Percentiles rank a stretch among this genome's conserved stretches.
phyloP scores from a whole-genome alignment of 192 early-diverging fungal species.

The Coemansia guatemalensis region DNA sequence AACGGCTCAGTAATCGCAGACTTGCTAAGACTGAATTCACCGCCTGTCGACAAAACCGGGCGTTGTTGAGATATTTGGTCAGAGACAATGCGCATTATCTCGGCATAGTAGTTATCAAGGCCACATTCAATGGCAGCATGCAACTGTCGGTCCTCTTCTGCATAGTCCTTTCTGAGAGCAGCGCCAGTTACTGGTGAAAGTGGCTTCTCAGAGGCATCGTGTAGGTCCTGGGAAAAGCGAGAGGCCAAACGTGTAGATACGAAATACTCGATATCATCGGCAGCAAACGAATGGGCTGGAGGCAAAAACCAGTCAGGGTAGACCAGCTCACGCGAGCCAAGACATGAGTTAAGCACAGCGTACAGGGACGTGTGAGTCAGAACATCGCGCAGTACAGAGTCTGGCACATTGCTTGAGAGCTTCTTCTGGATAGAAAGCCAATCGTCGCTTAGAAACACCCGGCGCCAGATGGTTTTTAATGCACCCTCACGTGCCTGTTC shows the following conservation, averaged over 20 bases:
- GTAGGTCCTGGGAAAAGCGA: slow-evolving; percentile 12
- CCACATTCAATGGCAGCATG: slow-evolving; percentile 25
- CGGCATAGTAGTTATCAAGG: slow-evolving; percentile 29
- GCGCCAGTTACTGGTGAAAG: slow-evolving; percentile 16
- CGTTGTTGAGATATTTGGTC: slow-evolving; percentile 10
- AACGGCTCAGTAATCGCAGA: slow-evolving; percentile 1
- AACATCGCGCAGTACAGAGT: slow-evolving; percentile 24
- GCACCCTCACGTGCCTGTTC: slow-evolving; percentile 27
- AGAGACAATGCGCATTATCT: slow-evolving; percentile 34
- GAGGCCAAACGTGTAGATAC: slow-evolving; percentile 22
- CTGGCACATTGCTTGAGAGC: slow-evolving; percentile 20
- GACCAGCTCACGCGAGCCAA: slow-evolving; percentile 24
- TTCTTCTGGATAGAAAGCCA: slow-evolving; percentile 20
- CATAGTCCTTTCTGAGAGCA: slow-evolving; percentile 27
- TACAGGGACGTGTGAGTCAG: slow-evolving; percentile 29
- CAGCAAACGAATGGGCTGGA: slow-evolving; percentile 17
- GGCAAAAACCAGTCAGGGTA: slow-evolving; percentile 33
- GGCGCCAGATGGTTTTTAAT: slow-evolving; percentile 45
- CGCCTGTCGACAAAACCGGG: background rate
- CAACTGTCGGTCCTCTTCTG: slow-evolving; percentile 23
- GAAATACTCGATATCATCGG: slow-evolving; percentile 18
- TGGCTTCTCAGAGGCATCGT: slow-evolving; percentile 3
- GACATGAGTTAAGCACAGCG: slow-evolving; percentile 27
- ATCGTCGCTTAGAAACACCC: slow-evolving; percentile 40
- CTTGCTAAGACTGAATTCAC: slow-evolving; percentile 1